Base-by-base conservation (phyloP, 1,284 basidiomycete species). In the Heterobasidion annosum region DNA sequence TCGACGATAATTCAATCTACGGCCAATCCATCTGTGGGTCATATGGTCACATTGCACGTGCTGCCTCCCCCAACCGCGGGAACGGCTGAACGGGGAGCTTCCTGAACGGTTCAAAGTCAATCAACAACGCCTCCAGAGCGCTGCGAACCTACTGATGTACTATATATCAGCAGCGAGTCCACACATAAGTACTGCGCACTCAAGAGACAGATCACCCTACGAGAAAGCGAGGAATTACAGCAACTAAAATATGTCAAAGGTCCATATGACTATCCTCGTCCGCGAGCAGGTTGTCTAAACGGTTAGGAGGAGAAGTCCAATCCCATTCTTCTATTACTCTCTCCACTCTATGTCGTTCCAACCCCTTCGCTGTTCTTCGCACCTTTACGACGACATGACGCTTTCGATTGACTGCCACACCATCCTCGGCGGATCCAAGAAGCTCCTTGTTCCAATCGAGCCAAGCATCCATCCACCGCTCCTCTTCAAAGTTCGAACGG, bases 311-410 rank as follows among this genome's bases (percentile, higher is more conserved):
- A 69, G 66, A 79, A 77, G 57, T 70, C 85, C 84, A 88, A 19
- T 64, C 70, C 85, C 85, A 90, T 52, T 75, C 73, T 67, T 91
- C 88, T 50, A 83, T 68, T 25, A 76, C 69, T 56, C 87, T 75
- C 63, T 85, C 82, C 57, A 88, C 78, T 53, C 77, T 73, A 59
- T 90, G 85, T 61, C 87, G 73, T 64, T 90, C 86, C 46, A 87
- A 51, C 40, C 83, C 80, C 33, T 70, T 70, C 40, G 62, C 70
- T 18, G 76, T 81, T 66, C 71, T 76, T 58, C 87, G 75, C 56
- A 85, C 73, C 64, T 81, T 85, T 18, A 82, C 67, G 15, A 81
- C 71, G 35, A 78, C 71, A 56, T 84, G 77, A 40, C 72, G 72
- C 54, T 68, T 73, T 51, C 73, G 70, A 45, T 68, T 73, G 46